phyloP scores from a whole-genome alignment of 208 protist species.

The Histomonas meleagridis region DNA sequence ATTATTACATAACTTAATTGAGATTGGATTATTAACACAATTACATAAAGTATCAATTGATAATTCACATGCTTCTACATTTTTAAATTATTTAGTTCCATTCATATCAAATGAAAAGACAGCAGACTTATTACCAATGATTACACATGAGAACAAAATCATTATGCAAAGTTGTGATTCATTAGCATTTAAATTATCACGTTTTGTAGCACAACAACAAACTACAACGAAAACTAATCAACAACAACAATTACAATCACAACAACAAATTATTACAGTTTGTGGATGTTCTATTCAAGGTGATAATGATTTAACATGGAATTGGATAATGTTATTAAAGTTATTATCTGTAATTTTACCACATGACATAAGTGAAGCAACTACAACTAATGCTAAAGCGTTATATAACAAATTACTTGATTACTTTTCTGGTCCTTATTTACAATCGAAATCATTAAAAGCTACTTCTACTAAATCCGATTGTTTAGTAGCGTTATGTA shows the following conservation, averaged over 20 bases:
- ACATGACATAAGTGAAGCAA: background rate
- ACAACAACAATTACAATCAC: background rate
- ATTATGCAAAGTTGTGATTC: background rate
- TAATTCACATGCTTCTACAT: background rate
- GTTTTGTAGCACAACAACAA: background rate
- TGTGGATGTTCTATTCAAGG: background rate
- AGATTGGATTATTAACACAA: background rate
- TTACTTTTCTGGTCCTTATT: background rate
- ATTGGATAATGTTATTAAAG: background rate
- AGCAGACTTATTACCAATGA: background rate
- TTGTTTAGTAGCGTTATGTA: background rate
- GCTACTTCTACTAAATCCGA: background rate
- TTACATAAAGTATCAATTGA: background rate
- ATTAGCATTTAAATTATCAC: background rate
- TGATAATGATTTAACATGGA: background rate
- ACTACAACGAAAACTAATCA: background rate
- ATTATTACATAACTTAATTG: background rate
- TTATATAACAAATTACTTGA: background rate
- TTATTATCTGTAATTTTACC: background rate
- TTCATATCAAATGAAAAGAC: background rate
- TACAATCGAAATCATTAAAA: background rate
- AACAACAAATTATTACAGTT: background rate
- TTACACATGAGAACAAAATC: background rate
- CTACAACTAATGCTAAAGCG: background rate
- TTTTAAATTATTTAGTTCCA: background rate